Conservation (phyloP, 75 land plant genomes). For the Picea sitchensis region DNA sequence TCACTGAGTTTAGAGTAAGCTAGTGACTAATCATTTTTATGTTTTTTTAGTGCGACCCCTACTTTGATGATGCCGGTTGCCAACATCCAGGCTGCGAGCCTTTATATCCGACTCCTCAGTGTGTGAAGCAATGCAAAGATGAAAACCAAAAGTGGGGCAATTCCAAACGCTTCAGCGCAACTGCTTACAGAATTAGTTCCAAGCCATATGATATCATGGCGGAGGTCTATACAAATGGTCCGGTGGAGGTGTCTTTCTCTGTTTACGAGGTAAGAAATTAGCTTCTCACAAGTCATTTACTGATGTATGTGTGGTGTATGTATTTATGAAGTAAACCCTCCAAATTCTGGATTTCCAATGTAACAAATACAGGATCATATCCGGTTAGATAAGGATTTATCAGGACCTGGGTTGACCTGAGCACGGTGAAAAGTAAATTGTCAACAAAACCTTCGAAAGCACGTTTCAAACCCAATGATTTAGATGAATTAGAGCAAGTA, state of each 20-base stretch:
- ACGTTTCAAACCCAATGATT: background rate
- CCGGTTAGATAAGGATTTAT: too few species aligned
- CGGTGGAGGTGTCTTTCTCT: conserved; percentile 38
- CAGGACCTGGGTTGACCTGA: too few species aligned
- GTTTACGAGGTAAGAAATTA: conserved; percentile 34
- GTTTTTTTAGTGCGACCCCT: conserved; percentile 38
- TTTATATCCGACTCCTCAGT: conserved; percentile 37
- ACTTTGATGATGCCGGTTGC: conserved; percentile 38
- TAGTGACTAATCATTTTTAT: background rate
- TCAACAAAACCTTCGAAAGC: background rate
- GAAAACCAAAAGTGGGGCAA: conserved; percentile 23
- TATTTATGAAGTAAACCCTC: too few species aligned
- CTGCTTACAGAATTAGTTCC: conserved; percentile 25
- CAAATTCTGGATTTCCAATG: too few species aligned
- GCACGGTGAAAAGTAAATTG: background rate
- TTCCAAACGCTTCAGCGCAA: conserved; percentile 31
- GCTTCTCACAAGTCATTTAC: too few species aligned
- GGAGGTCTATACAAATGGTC: conserved; percentile 46
- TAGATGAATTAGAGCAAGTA: background rate
- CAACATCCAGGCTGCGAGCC: conserved; percentile 42
- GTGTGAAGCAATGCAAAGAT: conserved; percentile 38
- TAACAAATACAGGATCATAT: too few species aligned
- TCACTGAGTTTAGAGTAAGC: background rate
- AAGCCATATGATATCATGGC: conserved; percentile 39
- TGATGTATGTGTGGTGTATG: too few species aligned